These are phyloP conservation scores for Leptographium lundbergii DNA, from an alignment of 2,329 filamentous ascomycete species.

Conservation along the genomic window DNA sequence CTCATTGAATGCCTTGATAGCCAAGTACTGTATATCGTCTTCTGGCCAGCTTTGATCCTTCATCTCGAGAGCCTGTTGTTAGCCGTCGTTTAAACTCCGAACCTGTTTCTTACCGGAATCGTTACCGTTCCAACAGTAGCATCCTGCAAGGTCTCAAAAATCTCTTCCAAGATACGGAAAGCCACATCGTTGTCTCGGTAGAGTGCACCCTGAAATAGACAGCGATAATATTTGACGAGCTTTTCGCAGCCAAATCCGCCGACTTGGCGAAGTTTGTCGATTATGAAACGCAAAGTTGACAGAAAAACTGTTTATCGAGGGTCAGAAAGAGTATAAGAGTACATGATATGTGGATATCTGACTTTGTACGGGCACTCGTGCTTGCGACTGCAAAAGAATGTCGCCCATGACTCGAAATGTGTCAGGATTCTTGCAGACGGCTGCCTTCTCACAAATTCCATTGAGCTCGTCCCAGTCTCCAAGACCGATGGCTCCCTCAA, in stretches of 20 bases:
- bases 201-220: slow-evolving; percentile 58
- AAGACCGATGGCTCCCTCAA: slow-evolving; percentile 59
- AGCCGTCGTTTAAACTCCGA: neutral
- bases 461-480: slow-evolving; percentile 55
- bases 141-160: slow-evolving; percentile 37
- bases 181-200: slow-evolving; percentile 41
- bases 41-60: slow-evolving; percentile 42
- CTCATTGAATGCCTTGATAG: slow-evolving; percentile 55
- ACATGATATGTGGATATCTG: neutral
- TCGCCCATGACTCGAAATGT: slow-evolving; percentile 55
- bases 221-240: slow-evolving; percentile 66
- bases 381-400: slow-evolving; percentile 41
- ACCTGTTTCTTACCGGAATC: neutral
- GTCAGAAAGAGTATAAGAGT: neutral
- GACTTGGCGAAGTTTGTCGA: slow-evolving; percentile 52
- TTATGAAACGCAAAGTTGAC: slow-evolving; percentile 48
- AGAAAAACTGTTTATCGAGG: slow-evolving; percentile 29
- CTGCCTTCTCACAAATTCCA: slow-evolving; percentile 42
- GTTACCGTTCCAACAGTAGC: neutral
- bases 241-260: slow-evolving; percentile 43
- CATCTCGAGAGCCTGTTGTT: slow-evolving; percentile 13
- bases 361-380: slow-evolving; percentile 17
- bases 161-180: slow-evolving; percentile 52
- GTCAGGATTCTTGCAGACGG: slow-evolving; percentile 27
- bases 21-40: slow-evolving; percentile 66